These are phyloP conservation scores for Aegilops bicornis DNA, from an alignment of 176 grass and related monocot genomes.

Conservation along the genomic window DNA sequence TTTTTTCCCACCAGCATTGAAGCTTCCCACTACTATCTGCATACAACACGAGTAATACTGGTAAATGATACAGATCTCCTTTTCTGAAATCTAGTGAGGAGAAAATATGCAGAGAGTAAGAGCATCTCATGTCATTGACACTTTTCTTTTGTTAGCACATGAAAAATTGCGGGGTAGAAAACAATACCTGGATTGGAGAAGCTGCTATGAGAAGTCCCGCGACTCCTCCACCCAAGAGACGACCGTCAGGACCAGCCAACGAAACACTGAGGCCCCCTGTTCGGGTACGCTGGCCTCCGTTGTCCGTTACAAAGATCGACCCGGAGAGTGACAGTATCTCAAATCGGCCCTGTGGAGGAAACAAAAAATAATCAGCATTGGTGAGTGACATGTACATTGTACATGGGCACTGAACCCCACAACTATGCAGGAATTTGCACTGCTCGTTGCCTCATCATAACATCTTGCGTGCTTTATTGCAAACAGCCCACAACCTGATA, in stretches of 20 bases:
- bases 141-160: background rate
- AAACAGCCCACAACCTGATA: background rate
- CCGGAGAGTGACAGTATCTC: slow-evolving; percentile 95
- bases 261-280: slow-evolving; percentile 93
- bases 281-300: slow-evolving; percentile 71
- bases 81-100: background rate
- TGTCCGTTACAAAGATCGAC: slow-evolving; percentile 74
- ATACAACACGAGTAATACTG: background rate
- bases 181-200: slow-evolving; percentile 82
- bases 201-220: slow-evolving; percentile 88
- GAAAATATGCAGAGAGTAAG: background rate
- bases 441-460: background rate
- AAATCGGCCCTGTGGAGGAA: slow-evolving; percentile 67
- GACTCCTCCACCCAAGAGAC: slow-evolving; percentile 87
- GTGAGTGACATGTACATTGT: background rate
- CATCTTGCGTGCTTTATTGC: background rate
- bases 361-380: background rate
- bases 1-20: slow-evolving; percentile 67
- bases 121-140: background rate
- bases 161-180: background rate
- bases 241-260: slow-evolving; percentile 84
- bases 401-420: background rate
- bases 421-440: background rate
- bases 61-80: background rate
- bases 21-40: slow-evolving; percentile 86